phyloP scores from a whole-genome alignment of 306 rosid species.

The Malus asiatica region DNA sequence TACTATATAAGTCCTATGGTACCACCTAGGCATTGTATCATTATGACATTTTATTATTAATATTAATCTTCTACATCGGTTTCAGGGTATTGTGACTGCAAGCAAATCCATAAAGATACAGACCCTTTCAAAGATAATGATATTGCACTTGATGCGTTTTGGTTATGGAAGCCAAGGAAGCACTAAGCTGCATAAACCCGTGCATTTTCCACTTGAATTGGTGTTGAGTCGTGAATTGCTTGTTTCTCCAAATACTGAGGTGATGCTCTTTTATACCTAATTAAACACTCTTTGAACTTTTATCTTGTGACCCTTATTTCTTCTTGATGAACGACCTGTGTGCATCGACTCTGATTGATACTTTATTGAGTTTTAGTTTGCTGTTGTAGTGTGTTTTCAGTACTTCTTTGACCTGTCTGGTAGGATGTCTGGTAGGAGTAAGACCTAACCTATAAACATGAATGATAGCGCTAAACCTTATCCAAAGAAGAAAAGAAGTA shows the following conservation, averaged over 20 bases:
- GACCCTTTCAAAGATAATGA: conserved; percentile 77
- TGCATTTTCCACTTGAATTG: conserved; percentile 71
- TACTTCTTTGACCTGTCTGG: too few species aligned
- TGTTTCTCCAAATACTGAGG: conserved; percentile 61
- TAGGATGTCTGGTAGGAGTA: too few species aligned
- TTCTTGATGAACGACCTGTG: background rate
- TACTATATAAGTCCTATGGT: background rate
- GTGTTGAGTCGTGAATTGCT: conserved; percentile 73
- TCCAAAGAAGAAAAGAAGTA: background rate
- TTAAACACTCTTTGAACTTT: background rate
- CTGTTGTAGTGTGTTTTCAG: background rate
- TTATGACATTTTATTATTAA: background rate
- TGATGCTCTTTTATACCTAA: background rate
- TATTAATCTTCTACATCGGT: background rate
- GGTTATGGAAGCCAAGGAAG: conserved; percentile 95
- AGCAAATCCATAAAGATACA: conserved; percentile 65
- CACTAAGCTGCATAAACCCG: conserved; percentile 86
- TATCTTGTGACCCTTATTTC: background rate
- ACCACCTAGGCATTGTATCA: background rate
- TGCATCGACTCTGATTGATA: background rate
- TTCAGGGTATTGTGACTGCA: conserved; percentile 74
- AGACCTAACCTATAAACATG: background rate
- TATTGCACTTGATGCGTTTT: conserved; percentile 91
- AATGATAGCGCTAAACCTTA: background rate
- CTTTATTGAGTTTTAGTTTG: background rate